Percentiles rank a stretch among this genome's conserved stretches.
These are phyloP conservation scores for Phylloboletellus chloephorus DNA, from an alignment of 1,284 basidiomycete genomes.

Conservation along the genomic window DNA sequence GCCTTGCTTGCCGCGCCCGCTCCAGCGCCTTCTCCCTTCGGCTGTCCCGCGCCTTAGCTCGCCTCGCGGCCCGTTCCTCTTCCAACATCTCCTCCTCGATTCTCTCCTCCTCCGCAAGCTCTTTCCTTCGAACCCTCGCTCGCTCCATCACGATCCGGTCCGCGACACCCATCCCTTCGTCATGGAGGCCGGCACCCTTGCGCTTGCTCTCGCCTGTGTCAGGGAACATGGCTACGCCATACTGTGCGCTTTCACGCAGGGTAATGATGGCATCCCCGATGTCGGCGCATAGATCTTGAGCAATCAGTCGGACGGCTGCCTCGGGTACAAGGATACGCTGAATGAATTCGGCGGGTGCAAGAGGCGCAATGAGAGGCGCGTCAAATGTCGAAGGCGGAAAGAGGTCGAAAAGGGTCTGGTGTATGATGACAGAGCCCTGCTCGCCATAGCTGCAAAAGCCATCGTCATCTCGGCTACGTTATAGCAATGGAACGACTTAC, in stretches of 20 bases:
- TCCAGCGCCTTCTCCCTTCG: slow-evolving; percentile 23
- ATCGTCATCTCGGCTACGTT: slow-evolving; percentile 1
- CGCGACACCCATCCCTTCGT: slow-evolving; percentile 41
- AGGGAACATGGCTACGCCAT: slow-evolving; percentile 77
- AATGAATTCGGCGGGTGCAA: slow-evolving; percentile 66
- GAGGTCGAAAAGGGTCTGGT: slow-evolving; percentile 67
- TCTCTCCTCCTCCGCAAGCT: slow-evolving; percentile 55
- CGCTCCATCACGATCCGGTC: slow-evolving; percentile 63
- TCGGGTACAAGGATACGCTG: slow-evolving; percentile 72
- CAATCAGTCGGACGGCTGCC: slow-evolving; percentile 64
- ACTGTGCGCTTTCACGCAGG: slow-evolving; percentile 67
- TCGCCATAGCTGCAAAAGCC: slow-evolving; percentile 63
- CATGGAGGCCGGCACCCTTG: slow-evolving; percentile 31
- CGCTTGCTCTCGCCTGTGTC: slow-evolving; percentile 45
- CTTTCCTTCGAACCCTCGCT: slow-evolving; percentile 53
- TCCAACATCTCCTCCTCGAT: slow-evolving; percentile 36
- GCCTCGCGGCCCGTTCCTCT: slow-evolving; percentile 26
- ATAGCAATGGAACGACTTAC: slow-evolving; percentile 42
- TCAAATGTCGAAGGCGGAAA: slow-evolving; percentile 61
- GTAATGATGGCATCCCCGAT: slow-evolving; percentile 48
- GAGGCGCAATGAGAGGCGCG: slow-evolving; percentile 47
- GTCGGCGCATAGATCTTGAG: slow-evolving; percentile 54
- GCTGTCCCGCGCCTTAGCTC: slow-evolving; percentile 23
- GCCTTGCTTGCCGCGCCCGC: slow-evolving; percentile 16
- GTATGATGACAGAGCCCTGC: slow-evolving; percentile 69